Evolutionary conservation across 495 filamentous ascomycete genomes (phyloP).

Genomic region (Penicillium paradoxum): DNA sequence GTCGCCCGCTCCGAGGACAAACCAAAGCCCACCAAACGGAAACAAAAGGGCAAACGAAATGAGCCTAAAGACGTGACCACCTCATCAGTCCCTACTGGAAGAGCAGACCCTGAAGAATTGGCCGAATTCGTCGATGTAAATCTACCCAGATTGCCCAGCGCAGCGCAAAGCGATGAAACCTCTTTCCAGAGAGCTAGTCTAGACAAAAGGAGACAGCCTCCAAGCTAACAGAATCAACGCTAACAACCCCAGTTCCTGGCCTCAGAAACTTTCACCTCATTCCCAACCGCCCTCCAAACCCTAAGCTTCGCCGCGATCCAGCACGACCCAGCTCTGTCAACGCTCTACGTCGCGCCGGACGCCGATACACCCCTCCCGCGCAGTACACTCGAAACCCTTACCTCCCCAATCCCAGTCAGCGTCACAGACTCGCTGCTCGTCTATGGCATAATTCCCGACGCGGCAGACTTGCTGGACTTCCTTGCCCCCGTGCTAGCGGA

Average conservation of each 20-base stretch:
- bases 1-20: conserved; percentile 48
- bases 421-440: conserved; percentile 57
- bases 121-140: conserved; percentile 66
- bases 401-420: conserved; percentile 43
- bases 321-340: conserved; percentile 42
- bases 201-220: not conserved
- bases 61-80: conserved; percentile 15
- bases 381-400: conserved; percentile 35
- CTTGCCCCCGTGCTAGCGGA: conserved; percentile 55
- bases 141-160: not conserved
- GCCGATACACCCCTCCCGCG: conserved; percentile 40
- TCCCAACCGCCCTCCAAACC: conserved; percentile 56
- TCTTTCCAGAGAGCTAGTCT: not conserved
- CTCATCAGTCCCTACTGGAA: conserved; percentile 9
- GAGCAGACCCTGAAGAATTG: conserved; percentile 58
- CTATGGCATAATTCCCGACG: conserved; percentile 53
- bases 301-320: conserved; percentile 54
- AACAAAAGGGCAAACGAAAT: conserved; percentile 34
- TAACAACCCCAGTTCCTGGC: conserved; percentile 59
- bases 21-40: conserved; percentile 39
- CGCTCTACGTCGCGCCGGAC: conserved; percentile 43
- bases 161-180: too few species aligned
- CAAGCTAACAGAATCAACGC: not conserved
- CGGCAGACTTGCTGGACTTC: conserved; percentile 47
- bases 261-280: conserved; percentile 57